Conservation (phyloP, 192 early-diverging fungal genomes). For the Backusella circina region DNA sequence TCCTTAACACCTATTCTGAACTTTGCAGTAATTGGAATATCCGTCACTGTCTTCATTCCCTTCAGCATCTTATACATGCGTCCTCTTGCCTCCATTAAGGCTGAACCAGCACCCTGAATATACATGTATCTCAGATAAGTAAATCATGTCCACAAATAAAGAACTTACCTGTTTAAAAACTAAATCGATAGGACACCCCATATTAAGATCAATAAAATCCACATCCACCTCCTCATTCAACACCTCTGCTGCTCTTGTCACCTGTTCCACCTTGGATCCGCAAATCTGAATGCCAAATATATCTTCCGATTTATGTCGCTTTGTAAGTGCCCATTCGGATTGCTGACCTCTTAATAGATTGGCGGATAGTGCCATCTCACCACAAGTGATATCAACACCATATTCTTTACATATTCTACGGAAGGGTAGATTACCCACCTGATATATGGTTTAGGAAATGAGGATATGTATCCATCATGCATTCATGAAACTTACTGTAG, state of each 20-base stretch:
- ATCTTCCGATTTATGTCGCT: conserved; percentile 82
- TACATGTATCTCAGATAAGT: background rate
- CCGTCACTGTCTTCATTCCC: conserved; percentile 66
- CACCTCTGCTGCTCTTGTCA: conserved; percentile 66
- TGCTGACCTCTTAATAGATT: conserved; percentile 66
- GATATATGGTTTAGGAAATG: too few relatives aligned
- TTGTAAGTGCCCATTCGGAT: conserved; percentile 78
- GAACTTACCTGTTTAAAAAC: conserved; percentile 51
- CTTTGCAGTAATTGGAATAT: conserved; percentile 89
- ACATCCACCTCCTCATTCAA: conserved; percentile 64
- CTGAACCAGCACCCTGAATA: conserved; percentile 73
- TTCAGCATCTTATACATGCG: conserved; percentile 73
- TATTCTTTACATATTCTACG: conserved; percentile 89
- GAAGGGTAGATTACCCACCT: conserved; percentile 94
- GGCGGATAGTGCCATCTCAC: conserved; percentile 85
- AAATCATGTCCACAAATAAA: background rate
- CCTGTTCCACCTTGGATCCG: conserved; percentile 52
- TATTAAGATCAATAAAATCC: conserved; percentile 95
- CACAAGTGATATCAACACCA: conserved; percentile 95
- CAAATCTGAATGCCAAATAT: conserved; percentile 93
- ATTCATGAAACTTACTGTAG: conserved; percentile 72
- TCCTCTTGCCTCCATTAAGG: conserved; percentile 64
- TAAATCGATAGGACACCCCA: conserved; percentile 94
- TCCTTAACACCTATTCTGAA: conserved; percentile 75
- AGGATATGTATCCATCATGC: too few relatives aligned